phyloP scores from a whole-genome alignment of 345 rosid species.

The Eucalyptus lansdowneana region DNA sequence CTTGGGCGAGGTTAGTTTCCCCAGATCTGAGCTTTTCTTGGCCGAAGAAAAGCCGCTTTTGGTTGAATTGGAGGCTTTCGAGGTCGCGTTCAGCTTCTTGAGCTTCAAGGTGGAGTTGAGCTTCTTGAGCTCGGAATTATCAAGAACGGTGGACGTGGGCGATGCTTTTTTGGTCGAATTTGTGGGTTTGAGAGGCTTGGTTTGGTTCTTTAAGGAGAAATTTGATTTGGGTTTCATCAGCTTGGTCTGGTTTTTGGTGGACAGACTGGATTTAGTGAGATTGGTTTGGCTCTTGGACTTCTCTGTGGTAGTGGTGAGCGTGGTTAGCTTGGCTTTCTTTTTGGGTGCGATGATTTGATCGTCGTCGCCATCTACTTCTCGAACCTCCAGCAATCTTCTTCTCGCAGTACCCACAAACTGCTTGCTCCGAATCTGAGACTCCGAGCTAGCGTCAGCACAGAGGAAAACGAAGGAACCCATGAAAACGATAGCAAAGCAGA shows the following conservation, averaged over 20 bases:
- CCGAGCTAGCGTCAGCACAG: neutral
- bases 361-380: constrained; percentile 11
- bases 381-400: neutral
- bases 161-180: constrained; percentile 14
- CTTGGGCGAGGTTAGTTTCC: constrained; percentile 30
- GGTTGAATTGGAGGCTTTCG: constrained; percentile 33
- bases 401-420: neutral
- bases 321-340: constrained; percentile 17
- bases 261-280: neutral
- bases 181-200: constrained; percentile 31
- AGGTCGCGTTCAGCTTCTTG: constrained; percentile 18
- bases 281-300: constrained; percentile 44
- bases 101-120: constrained; percentile 25
- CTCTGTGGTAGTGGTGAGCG: neutral
- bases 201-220: constrained; percentile 30
- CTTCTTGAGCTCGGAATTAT: constrained; percentile 14
- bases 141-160: neutral
- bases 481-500: neutral
- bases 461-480: neutral
- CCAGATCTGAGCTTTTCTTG: constrained; percentile 30
- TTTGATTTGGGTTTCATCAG: constrained; percentile 5
- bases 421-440: neutral
- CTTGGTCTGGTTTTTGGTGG: constrained; percentile 47
- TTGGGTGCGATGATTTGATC: constrained; percentile 10
- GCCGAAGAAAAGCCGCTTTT: constrained; percentile 5